These are phyloP conservation scores for Neostapfia colusana DNA, from an alignment of 176 grass and related monocot genomes.

Conservation along the genomic window DNA sequence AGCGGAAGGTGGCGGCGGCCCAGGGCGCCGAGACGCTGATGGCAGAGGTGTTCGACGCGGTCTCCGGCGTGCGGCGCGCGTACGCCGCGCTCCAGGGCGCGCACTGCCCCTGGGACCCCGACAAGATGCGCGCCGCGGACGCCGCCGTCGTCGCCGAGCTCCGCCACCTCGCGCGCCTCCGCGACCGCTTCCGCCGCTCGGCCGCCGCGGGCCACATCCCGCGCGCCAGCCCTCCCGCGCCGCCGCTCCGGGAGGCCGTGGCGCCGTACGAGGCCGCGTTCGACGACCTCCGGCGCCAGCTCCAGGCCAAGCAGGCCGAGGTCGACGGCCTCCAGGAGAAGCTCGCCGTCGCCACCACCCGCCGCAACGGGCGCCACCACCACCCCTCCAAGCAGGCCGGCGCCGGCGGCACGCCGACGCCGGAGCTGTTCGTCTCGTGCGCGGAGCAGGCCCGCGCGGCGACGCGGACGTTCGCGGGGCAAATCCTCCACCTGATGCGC, in stretches of 20 bases:
- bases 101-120: conserved; percentile 89
- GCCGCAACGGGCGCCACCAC: conserved; percentile 46
- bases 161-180: conserved; percentile 68
- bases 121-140: conserved; percentile 75
- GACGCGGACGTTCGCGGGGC: conserved; percentile 68
- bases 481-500: conserved; percentile 68
- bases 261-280: conserved; percentile 91
- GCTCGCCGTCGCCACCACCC: conserved; percentile 38
- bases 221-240: neutral
- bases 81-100: conserved; percentile 79
- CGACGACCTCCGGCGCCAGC: conserved; percentile 73
- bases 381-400: conserved; percentile 33
- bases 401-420: conserved; percentile 38
- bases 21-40: conserved; percentile 62
- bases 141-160: conserved; percentile 79
- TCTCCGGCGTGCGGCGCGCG: conserved; percentile 71
- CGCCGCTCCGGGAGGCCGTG: conserved; percentile 68
- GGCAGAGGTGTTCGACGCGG: conserved; percentile 78
- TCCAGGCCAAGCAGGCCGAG: conserved; percentile 84
- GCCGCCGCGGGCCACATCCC: conserved; percentile 33
- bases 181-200: conserved; percentile 77
- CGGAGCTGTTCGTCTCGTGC: conserved; percentile 66
- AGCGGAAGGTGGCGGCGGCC: conserved; percentile 18
- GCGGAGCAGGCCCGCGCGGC: conserved; percentile 66
- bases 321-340: conserved; percentile 69